phyloP scores from a whole-genome alignment of 2,329 filamentous ascomycete species.

The Cadophora sp. region DNA sequence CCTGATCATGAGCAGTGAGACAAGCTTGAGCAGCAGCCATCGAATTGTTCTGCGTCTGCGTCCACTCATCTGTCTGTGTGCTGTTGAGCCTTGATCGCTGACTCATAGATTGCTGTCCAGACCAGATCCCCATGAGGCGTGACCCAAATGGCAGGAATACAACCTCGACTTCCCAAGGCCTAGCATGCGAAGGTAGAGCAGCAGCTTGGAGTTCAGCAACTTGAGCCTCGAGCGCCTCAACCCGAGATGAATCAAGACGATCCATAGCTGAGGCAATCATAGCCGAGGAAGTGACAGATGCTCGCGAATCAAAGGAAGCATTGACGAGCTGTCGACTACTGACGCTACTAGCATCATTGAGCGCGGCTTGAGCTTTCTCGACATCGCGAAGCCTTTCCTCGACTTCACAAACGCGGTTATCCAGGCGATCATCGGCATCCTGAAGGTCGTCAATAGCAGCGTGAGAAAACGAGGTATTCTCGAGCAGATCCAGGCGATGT shows the following conservation, averaged over 20 bases:
- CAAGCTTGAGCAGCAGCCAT: conserved; percentile 39
- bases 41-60: conserved; percentile 44
- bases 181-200: conserved; percentile 61
- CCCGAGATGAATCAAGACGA: conserved; percentile 48
- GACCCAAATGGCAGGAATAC: conserved; percentile 74
- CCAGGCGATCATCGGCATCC: conserved; percentile 70
- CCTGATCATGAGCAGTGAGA: conserved; percentile 36
- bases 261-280: conserved; percentile 45
- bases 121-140: conserved; percentile 60
- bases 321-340: conserved; percentile 31
- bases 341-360: conserved; percentile 39
- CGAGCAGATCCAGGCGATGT: conserved; percentile 70
- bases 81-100: conserved; percentile 44
- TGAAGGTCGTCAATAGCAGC: conserved; percentile 72
- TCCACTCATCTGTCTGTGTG: conserved; percentile 55
- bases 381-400: conserved; percentile 68
- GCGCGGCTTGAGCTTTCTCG: conserved; percentile 59
- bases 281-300: conserved; percentile 47
- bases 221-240: conserved; percentile 54
- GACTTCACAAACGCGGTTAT: conserved; percentile 72
- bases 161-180: conserved; percentile 78
- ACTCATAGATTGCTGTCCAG: conserved; percentile 48
- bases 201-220: conserved; percentile 39
- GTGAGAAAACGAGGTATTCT: conserved; percentile 72
- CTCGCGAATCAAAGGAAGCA: conserved; percentile 42